Conservation (phyloP, 306 rosid species). For the Alnus rubra region DNA sequence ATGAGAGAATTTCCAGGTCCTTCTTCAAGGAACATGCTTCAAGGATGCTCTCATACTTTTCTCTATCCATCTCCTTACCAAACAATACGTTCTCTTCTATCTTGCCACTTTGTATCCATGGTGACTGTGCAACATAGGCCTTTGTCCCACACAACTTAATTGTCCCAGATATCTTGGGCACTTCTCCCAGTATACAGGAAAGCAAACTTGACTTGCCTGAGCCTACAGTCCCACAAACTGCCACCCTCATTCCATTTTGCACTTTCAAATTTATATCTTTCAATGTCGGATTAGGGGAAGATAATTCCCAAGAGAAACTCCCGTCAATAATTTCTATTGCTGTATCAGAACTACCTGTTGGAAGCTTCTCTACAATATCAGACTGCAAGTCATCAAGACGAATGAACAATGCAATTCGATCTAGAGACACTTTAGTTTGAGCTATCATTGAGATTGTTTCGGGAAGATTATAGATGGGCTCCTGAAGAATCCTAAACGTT, state of each 20-base stretch:
- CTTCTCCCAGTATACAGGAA: conserved; percentile 76
- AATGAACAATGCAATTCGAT: conserved; percentile 73
- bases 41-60: conserved; percentile 64
- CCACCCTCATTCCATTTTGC: conserved; percentile 68
- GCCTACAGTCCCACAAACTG: conserved; percentile 88
- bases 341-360: conserved; percentile 55
- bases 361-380: conserved; percentile 63
- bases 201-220: conserved; percentile 91
- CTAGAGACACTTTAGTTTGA: conserved; percentile 82
- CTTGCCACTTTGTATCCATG: conserved; percentile 91
- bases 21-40: conserved; percentile 74
- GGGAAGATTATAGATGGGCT: conserved; percentile 67
- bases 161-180: conserved; percentile 70
- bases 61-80: conserved; percentile 72
- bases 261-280: conserved; percentile 53
- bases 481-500: conserved; percentile 79
- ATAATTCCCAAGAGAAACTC: conserved; percentile 76
- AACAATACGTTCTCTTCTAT: conserved; percentile 76
- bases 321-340: conserved; percentile 67
- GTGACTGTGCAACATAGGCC: conserved; percentile 88
- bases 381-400: conserved; percentile 63
- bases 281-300: conserved; percentile 50
- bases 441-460: conserved; percentile 69
- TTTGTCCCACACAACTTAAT: conserved; percentile 71
- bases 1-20: conserved; percentile 71